phyloP scores from a whole-genome alignment of 1,284 basidiomycete species.

The Apiotrichum domesticum region DNA sequence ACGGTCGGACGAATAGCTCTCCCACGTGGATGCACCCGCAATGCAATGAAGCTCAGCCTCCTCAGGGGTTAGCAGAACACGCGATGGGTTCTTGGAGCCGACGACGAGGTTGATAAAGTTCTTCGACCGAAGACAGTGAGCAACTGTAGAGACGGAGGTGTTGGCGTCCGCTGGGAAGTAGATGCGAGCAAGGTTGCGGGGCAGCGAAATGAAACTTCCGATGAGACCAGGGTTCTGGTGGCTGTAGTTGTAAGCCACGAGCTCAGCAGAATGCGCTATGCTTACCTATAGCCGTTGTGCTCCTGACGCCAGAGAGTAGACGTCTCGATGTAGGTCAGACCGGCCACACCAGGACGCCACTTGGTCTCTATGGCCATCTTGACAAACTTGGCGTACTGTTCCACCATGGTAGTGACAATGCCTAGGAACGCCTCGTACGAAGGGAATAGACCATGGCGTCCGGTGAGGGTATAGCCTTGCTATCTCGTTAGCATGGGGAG shows the following conservation, averaged over 20 bases:
- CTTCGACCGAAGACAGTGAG: conserved; percentile 73
- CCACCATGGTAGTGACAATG: conserved; percentile 49
- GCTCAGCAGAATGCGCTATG: no score
- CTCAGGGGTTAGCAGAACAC: conserved; percentile 43
- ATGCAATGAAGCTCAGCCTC: conserved; percentile 61
- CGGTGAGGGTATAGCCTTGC: conserved; percentile 65
- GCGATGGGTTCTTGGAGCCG: conserved; percentile 65
- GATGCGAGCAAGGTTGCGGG: conserved; percentile 66
- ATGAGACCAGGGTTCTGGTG: conserved; percentile 80
- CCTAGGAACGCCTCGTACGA: conserved; percentile 66
- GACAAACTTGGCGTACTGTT: conserved; percentile 75
- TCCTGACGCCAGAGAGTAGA: conserved; percentile 61
- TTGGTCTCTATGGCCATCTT: conserved; percentile 71
- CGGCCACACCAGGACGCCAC: conserved; percentile 59
- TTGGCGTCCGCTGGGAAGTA: conserved; percentile 89
- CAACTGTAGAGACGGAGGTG: conserved; percentile 65
- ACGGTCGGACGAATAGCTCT: conserved; percentile 48
- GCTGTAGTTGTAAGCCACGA: no score
- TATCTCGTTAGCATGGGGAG: no score
- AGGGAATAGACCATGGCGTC: conserved; percentile 76
- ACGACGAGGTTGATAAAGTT: conserved; percentile 64
- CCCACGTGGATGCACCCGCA: conserved; percentile 56
- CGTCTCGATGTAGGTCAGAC: conserved; percentile 10
- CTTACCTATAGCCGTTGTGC: no score
- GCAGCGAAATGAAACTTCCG: conserved; percentile 70